Conservation (phyloP, 331 rosid species). For the Quercus tomentella region DNA sequence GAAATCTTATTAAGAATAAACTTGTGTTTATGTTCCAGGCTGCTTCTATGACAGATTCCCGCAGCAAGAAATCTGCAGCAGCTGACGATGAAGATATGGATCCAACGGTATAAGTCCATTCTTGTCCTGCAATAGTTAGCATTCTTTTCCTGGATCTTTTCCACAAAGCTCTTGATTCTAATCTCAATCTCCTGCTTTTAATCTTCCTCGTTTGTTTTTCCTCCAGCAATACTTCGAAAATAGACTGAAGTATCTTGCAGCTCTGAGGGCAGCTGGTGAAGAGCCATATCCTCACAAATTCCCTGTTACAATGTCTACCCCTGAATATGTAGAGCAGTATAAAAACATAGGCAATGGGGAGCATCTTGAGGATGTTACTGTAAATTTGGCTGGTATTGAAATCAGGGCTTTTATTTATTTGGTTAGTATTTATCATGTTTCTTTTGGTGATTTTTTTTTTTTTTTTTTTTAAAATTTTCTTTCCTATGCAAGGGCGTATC, state of each 20-base stretch:
- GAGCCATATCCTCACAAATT: constrained; percentile 95
- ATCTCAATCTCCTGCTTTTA: background rate
- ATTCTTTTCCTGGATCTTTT: background rate
- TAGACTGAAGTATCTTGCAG: constrained; percentile 62
- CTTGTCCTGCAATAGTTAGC: background rate
- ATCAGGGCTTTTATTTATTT: background rate
- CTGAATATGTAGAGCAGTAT: constrained; percentile 49
- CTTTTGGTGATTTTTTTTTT: background rate
- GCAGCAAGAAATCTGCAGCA: constrained; percentile 48
- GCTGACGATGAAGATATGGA: constrained; percentile 79
- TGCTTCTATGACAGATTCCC: constrained; percentile 39
- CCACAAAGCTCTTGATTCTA: background rate
- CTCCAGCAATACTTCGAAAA: constrained; percentile 84
- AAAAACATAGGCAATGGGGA: constrained; percentile 57
- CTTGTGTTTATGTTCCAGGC: constrained; percentile 42
- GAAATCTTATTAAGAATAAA: background rate
- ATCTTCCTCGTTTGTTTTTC: background rate
- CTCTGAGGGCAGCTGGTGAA: constrained; percentile 44
- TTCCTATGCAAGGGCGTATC: constrained; percentile 48
- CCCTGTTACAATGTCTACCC: constrained; percentile 42
- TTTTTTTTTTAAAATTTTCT: background rate
- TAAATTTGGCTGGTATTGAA: constrained; percentile 62
- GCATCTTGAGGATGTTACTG: constrained; percentile 65
- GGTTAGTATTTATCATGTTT: background rate
- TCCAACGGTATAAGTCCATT: constrained; percentile 57